Conservation (phyloP, 2,329 filamentous ascomycete genomes). For the Aspergillus tamarii region DNA sequence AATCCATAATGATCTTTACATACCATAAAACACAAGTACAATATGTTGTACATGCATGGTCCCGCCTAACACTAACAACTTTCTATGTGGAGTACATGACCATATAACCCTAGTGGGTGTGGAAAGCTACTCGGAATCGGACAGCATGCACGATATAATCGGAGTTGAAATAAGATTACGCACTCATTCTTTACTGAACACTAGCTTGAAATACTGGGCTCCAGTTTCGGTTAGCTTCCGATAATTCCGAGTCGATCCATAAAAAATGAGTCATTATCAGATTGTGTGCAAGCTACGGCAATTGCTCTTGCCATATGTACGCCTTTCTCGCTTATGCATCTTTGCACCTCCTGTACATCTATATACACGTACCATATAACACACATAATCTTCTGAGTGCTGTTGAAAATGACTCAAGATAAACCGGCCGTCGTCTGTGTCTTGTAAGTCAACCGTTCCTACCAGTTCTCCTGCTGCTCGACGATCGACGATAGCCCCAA, state of each 20-base stretch:
- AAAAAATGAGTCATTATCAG: background rate
- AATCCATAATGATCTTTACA: background rate
- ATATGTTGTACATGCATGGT: background rate
- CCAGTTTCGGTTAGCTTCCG: background rate
- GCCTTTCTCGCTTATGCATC: background rate
- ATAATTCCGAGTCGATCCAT: background rate
- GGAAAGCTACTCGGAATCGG: background rate
- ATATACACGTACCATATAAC: background rate
- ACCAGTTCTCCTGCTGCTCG: too few species aligned
- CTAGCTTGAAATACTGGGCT: background rate
- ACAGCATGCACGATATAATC: background rate
- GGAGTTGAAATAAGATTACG: background rate
- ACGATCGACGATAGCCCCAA: too few species aligned
- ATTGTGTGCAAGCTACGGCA: background rate
- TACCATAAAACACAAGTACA: background rate
- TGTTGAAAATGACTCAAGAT: background rate
- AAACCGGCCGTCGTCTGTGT: slow-evolving; percentile 75
- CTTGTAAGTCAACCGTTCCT: slow-evolving; percentile 59
- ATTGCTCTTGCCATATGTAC: background rate
- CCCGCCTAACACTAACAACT: background rate
- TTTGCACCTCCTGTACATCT: background rate
- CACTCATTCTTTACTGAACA: background rate
- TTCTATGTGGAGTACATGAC: background rate
- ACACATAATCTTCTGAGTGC: background rate
- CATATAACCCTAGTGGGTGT: background rate